Conservation (phyloP, 768 basidiomycete species). For the Suillus cothurnatus region DNA sequence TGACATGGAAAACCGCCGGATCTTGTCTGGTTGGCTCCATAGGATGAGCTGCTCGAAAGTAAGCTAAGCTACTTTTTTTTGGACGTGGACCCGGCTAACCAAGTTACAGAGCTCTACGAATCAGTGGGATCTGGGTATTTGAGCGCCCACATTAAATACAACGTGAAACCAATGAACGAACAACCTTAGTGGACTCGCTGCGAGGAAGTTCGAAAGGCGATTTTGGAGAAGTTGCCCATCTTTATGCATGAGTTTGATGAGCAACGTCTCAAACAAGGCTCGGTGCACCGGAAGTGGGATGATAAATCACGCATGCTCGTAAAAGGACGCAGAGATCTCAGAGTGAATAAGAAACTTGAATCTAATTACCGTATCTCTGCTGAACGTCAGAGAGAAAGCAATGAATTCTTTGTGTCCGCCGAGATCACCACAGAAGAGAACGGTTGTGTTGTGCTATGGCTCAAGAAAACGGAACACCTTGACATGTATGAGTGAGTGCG, state of each 20-base stretch:
- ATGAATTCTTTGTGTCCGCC: constrained; percentile 56
- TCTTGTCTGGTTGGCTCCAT: constrained; percentile 74
- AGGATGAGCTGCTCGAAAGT: constrained; percentile 90
- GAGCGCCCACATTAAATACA: constrained; percentile 70
- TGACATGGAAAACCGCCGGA: constrained; percentile 71
- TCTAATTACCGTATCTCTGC: constrained; percentile 38
- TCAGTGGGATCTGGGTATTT: constrained; percentile 71
- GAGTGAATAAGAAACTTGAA: constrained; percentile 56
- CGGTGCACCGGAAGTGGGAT: constrained; percentile 57
- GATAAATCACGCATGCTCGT: constrained; percentile 62
- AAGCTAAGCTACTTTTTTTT: constrained; percentile 5
- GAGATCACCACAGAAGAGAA: constrained; percentile 46
- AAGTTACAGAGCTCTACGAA: constrained; percentile 61
- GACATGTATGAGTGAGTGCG: constrained; percentile 86
- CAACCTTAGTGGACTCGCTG: constrained; percentile 38
- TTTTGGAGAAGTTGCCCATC: constrained; percentile 78
- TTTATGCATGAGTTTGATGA: constrained; percentile 86
- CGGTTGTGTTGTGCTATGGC: constrained; percentile 63
- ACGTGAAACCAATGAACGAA: constrained; percentile 57
- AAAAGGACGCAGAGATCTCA: constrained; percentile 59
- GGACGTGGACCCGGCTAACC: neutral
- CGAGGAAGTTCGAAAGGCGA: constrained; percentile 53
- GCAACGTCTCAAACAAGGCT: constrained; percentile 47
- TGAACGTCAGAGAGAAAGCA: neutral
- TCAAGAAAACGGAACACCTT: constrained; percentile 39